Percentiles rank a stretch among this genome's conserved stretches.
Conservation (phyloP, 306 rosid genomes). For the Cyamopsis tetragonoloba region DNA sequence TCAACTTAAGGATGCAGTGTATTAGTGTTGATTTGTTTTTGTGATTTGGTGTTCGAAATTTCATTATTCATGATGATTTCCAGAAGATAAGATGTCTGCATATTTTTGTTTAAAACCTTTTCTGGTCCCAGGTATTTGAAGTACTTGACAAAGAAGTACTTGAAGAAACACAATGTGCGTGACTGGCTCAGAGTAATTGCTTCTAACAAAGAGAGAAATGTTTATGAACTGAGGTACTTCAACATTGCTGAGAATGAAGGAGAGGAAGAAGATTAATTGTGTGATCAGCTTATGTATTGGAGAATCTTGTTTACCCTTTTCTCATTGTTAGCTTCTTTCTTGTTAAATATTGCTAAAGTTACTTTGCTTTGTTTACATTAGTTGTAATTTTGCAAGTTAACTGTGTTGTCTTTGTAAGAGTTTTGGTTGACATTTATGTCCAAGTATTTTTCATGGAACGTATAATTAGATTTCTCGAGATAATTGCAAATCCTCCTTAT, state of each 20-base stretch:
- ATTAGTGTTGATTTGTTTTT: neutral
- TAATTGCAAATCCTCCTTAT: too few relatives aligned
- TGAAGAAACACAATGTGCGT: conserved; percentile 51
- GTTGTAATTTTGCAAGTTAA: conserved; percentile 22
- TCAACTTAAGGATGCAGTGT: too few relatives aligned
- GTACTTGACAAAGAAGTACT: conserved; percentile 50
- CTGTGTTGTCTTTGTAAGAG: conserved; percentile 14
- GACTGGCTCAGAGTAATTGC: conserved; percentile 56
- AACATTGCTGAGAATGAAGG: conserved; percentile 52
- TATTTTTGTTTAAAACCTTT: neutral
- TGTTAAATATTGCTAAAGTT: conserved; percentile 26
- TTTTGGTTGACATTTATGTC: too few relatives aligned
- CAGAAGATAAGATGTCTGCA: neutral
- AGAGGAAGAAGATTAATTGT: conserved; percentile 43
- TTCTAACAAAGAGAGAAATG: conserved; percentile 45
- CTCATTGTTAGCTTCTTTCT: conserved; percentile 22
- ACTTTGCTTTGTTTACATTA: conserved; percentile 2
- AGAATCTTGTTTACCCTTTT: conserved; percentile 1
- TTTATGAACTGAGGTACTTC: conserved; percentile 46
- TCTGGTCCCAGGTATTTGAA: conserved; percentile 31
- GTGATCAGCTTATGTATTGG: neutral
- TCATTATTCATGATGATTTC: neutral
- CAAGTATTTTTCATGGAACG: too few relatives aligned
- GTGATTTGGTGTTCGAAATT: neutral
- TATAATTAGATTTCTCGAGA: too few relatives aligned